Conservation (phyloP, 2,329 filamentous ascomycete species). For the Balansia obtecta region DNA sequence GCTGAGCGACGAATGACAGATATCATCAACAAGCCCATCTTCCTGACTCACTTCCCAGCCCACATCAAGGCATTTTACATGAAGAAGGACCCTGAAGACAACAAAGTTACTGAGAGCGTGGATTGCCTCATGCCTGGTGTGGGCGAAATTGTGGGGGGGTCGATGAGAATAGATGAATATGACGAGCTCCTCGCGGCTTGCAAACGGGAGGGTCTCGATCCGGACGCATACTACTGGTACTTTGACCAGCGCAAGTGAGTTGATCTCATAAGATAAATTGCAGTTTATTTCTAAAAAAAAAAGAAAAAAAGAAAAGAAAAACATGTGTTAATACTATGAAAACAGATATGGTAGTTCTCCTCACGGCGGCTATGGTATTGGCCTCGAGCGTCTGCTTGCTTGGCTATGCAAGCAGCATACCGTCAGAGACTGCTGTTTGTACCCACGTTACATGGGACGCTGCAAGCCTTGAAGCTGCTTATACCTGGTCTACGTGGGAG, state of each 20-base stretch:
- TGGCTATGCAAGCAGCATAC: slow-evolving; percentile 53
- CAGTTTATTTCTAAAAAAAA: too few relatives aligned
- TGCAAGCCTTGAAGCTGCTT: slow-evolving; percentile 51
- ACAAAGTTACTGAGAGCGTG: slow-evolving; percentile 81
- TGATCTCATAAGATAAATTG: too few relatives aligned
- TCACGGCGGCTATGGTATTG: slow-evolving; percentile 87
- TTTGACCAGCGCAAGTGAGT: slow-evolving; percentile 76
- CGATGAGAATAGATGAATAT: slow-evolving; percentile 89
- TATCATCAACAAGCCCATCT: slow-evolving; percentile 86
- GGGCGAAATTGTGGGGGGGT: slow-evolving; percentile 91
- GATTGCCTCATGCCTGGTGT: slow-evolving; percentile 83
- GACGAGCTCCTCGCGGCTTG: slow-evolving; percentile 85
- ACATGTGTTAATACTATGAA: background rate
- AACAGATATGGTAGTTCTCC: slow-evolving; percentile 66
- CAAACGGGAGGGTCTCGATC: slow-evolving; percentile 72
- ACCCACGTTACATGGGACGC: slow-evolving; percentile 67
- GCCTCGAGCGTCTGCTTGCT: slow-evolving; percentile 39
- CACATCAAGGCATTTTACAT: slow-evolving; percentile 99
- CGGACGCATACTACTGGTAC: slow-evolving; percentile 93
- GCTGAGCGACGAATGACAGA: slow-evolving; percentile 97
- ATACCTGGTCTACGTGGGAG: background rate
- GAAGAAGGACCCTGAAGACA: slow-evolving; percentile 72
- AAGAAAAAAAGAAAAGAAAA: background rate
- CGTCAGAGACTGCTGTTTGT: slow-evolving; percentile 56
- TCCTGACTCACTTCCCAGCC: slow-evolving; percentile 91